Conservation (phyloP, 768 basidiomycete species). For the Fibroporia radiculosa region DNA sequence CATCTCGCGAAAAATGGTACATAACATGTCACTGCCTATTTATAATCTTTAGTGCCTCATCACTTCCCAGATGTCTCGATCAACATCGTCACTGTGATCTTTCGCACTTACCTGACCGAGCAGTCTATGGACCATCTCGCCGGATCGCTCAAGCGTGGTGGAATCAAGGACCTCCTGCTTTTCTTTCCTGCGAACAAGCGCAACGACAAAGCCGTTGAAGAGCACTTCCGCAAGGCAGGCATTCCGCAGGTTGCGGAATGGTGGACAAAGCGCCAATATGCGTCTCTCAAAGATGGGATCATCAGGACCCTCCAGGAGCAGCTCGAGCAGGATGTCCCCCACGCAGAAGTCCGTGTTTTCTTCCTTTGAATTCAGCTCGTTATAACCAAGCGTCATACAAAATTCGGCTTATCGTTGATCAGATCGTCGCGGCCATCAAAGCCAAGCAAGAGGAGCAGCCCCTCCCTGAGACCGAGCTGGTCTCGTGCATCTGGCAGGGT, state of each 20-base stretch:
- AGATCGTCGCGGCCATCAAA: slow-evolving; percentile 78
- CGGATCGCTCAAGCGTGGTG: slow-evolving; percentile 71
- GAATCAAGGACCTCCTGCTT: slow-evolving; percentile 74
- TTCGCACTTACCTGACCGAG: slow-evolving; percentile 73
- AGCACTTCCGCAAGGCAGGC: slow-evolving; percentile 78
- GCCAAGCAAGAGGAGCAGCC: slow-evolving; percentile 65
- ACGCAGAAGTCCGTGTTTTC: slow-evolving; percentile 49
- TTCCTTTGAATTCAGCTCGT: not conserved
- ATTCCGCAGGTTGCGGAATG: slow-evolving; percentile 82
- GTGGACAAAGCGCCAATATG: slow-evolving; percentile 88
- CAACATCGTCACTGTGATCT: slow-evolving; percentile 66
- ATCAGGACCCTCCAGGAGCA: slow-evolving; percentile 61
- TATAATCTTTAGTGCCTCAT: not conserved
- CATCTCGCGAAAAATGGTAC: slow-evolving; percentile 92
- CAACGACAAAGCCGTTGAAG: slow-evolving; percentile 65
- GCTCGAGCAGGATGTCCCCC: slow-evolving; percentile 59
- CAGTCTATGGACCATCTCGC: slow-evolving; percentile 90
- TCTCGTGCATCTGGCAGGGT: slow-evolving; percentile 88
- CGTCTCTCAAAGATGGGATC: slow-evolving; percentile 73
- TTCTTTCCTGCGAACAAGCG: slow-evolving; percentile 88
- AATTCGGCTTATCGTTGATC: not conserved
- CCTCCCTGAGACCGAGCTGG: slow-evolving; percentile 80
- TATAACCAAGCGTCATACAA: no score
- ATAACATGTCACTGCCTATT: slow-evolving; percentile 6
- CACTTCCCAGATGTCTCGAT: slow-evolving; percentile 60